Evolutionary conservation across 1,139 yeast genomes (phyloP).

Genomic region (Blastobotrys persicus): DNA sequence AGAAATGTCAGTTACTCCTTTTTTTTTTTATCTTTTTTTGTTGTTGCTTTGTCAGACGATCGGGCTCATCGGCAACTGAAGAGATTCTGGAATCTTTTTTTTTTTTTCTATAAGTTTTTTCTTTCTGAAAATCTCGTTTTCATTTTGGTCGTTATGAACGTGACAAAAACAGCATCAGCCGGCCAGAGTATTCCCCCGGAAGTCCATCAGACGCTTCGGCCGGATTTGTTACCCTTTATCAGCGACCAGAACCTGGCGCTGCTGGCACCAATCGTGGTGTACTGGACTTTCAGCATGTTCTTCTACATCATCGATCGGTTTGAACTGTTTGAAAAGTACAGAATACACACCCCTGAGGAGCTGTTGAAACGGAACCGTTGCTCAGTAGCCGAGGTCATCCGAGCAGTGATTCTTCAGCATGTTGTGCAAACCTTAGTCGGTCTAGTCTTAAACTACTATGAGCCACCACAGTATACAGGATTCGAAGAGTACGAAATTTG

Average conservation of each 20-base stretch:
- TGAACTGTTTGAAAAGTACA: conserved; percentile 72
- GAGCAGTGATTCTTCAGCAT: conserved; percentile 84
- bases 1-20: background rate
- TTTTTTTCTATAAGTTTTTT: background rate
- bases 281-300: conserved; percentile 73
- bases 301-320: conserved; percentile 74
- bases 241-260: conserved; percentile 76
- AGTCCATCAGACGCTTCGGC: conserved; percentile 15
- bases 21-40: conserved; percentile 3
- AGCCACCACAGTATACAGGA: conserved; percentile 67
- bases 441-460: conserved; percentile 50
- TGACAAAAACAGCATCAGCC: background rate
- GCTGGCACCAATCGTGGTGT: conserved; percentile 70
- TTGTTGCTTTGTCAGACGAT: background rate
- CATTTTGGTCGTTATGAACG: background rate
- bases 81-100: background rate
- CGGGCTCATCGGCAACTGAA: background rate
- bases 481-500: conserved; percentile 68
- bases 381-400: conserved; percentile 60
- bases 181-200: conserved; percentile 18
- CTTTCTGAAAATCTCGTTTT: too few relatives aligned
- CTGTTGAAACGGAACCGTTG: conserved; percentile 74
- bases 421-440: conserved; percentile 77
- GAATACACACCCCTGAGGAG: conserved; percentile 92
- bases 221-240: conserved; percentile 50